Conservation (phyloP, 441 rosid genomes). For the Raphanus hybrid region DNA sequence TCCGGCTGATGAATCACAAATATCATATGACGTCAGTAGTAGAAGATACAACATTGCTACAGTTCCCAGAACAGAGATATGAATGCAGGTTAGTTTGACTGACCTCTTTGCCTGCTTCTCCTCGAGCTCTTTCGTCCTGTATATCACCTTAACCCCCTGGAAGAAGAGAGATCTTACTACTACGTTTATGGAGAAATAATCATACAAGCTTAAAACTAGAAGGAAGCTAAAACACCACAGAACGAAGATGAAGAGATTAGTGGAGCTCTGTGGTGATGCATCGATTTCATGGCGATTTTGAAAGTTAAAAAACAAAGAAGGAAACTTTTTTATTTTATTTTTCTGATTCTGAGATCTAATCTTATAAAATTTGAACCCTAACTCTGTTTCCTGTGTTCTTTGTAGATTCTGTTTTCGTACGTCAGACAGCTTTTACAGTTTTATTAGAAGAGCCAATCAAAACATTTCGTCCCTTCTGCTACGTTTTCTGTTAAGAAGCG, state of each 20-base stretch:
- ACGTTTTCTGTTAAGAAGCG: background rate
- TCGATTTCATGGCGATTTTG: slow-evolving; percentile 58
- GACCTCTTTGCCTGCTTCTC: slow-evolving; percentile 83
- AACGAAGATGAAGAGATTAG: slow-evolving; percentile 45
- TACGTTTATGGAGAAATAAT: background rate
- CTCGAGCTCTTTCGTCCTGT: slow-evolving; percentile 72
- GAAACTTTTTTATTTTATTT: background rate
- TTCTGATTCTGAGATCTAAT: slow-evolving; percentile 33
- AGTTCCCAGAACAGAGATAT: too few species aligned
- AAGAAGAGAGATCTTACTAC: slow-evolving; percentile 27
- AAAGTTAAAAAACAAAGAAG: background rate
- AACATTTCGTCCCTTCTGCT: background rate
- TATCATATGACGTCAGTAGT: slow-evolving; percentile 12
- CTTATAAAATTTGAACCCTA: background rate
- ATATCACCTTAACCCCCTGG: slow-evolving; percentile 76
- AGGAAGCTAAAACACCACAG: too few species aligned
- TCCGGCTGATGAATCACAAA: slow-evolving; percentile 51
- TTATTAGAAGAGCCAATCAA: background rate
- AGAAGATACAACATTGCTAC: slow-evolving; percentile 15
- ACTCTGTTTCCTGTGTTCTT: background rate
- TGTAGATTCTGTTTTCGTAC: background rate
- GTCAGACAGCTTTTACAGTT: background rate
- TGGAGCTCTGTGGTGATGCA: slow-evolving; percentile 55
- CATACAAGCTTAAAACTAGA: slow-evolving; percentile 14
- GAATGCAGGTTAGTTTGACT: background rate